Percentiles rank a stretch among this genome's conserved stretches.
Conservation (phyloP, 257 asterid genomes). For the Handroanthus guayacan region DNA sequence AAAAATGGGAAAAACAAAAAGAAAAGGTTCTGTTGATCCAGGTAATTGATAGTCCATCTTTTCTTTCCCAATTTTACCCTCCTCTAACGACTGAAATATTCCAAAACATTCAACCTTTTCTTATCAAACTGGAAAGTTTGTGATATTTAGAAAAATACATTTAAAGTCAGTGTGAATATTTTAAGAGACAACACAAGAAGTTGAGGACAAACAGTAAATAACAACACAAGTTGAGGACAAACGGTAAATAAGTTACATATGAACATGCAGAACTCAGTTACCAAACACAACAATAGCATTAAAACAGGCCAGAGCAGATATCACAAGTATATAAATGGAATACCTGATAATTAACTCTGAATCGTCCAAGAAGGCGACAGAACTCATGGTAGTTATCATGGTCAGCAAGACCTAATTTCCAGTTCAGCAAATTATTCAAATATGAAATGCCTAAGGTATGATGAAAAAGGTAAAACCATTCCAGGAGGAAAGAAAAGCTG, state of each 20-base stretch:
- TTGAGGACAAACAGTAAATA: neutral
- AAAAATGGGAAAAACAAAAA: neutral
- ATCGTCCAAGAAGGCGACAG: slow-evolving; percentile 99
- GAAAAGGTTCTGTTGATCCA: slow-evolving; percentile 14
- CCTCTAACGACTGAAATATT: slow-evolving; percentile 10
- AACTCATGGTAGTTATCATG: slow-evolving; percentile 99
- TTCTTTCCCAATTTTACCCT: neutral
- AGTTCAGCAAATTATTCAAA: slow-evolving; percentile 43
- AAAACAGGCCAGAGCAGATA: slow-evolving; percentile 32
- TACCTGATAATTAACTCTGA: slow-evolving; percentile 97
- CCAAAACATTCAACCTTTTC: slow-evolving; percentile 6
- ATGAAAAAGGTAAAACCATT: slow-evolving; percentile 27
- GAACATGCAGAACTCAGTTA: neutral
- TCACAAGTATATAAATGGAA: slow-evolving; percentile 17
- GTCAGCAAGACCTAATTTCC: slow-evolving; percentile 82
- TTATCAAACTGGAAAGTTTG: slow-evolving; percentile 18
- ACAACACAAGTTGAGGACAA: slow-evolving; percentile 26
- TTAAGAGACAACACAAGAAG: slow-evolving; percentile 14
- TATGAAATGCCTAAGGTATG: slow-evolving; percentile 23
- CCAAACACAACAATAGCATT: slow-evolving; percentile 19
- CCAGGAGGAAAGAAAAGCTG: slow-evolving; percentile 25
- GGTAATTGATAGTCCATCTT: slow-evolving; percentile 5
- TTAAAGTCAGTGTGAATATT: slow-evolving; percentile 9
- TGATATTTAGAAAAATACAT: slow-evolving; percentile 1
- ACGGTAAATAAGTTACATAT: neutral